These are phyloP conservation scores for Vaccinium darrowii DNA, from an alignment of 148 eudicot genomes.

Conservation along the genomic window DNA sequence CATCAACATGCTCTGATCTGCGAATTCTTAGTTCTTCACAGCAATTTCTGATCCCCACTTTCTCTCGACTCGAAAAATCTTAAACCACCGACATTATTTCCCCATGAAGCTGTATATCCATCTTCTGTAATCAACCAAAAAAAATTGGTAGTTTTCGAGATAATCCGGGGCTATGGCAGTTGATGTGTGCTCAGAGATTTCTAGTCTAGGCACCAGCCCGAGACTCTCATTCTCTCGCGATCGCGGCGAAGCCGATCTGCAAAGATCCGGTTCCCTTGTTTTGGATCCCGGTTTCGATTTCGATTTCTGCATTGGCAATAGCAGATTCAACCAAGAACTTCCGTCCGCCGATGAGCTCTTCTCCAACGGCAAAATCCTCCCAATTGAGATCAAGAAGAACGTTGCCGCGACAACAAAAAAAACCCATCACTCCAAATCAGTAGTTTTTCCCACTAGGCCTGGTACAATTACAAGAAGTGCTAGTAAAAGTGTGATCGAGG, in stretches of 20 bases:
- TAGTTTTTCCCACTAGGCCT: background rate
- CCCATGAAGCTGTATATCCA: background rate
- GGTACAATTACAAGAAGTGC: constrained; percentile 10
- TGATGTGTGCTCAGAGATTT: constrained; percentile 43
- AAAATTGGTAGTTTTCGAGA: background rate
- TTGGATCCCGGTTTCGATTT: constrained; percentile 49
- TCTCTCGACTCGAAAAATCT: constrained; percentile 5
- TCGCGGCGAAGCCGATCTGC: constrained; percentile 27
- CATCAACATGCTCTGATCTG: constrained; percentile 5
- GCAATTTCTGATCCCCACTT: background rate
- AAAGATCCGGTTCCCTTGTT: background rate
- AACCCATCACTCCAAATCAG: background rate
- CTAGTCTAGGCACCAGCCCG: constrained; percentile 39
- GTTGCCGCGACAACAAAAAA: background rate
- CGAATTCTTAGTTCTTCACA: background rate
- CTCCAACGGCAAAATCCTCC: constrained; percentile 65
- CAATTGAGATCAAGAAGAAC: constrained; percentile 31
- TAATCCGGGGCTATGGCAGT: constrained; percentile 42
- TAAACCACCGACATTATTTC: background rate
- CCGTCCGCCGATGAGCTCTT: constrained; percentile 86
- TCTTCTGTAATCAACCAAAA: background rate
- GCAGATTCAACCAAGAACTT: constrained; percentile 19
- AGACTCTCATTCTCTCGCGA: constrained; percentile 67
- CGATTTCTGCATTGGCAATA: constrained; percentile 47
- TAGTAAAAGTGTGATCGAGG: background rate